Evolutionary conservation across 2,329 filamentous ascomycete species (phyloP).

Genomic region (Cercospora sp.): DNA sequence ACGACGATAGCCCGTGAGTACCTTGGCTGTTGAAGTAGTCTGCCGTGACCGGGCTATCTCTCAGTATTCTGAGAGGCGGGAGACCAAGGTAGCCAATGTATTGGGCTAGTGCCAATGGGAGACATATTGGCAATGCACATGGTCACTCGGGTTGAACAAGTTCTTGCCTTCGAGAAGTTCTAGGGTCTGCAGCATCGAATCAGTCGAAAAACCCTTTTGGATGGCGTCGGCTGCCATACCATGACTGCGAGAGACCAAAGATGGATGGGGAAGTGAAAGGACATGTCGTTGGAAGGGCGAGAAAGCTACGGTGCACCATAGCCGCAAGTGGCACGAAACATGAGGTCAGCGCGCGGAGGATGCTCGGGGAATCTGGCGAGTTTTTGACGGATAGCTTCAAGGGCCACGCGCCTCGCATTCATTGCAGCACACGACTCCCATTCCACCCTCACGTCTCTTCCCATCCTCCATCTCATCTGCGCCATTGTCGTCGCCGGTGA

Average conservation of each 20-base stretch:
- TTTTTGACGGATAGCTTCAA: background rate
- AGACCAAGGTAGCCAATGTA: no score
- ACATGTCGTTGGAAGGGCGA: background rate
- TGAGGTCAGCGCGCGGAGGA: background rate
- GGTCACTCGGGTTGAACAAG: no score
- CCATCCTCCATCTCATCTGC: constrained; percentile 4
- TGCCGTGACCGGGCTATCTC: no score
- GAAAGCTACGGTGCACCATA: background rate
- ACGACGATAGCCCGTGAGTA: no score
- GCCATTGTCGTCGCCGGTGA: background rate
- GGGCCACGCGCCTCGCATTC: background rate
- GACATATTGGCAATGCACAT: no score
- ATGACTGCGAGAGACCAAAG: constrained; percentile 36
- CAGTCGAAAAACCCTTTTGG: no score
- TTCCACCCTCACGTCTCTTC: background rate
- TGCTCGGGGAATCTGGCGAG: background rate
- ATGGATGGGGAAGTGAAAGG: background rate
- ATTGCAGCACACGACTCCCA: background rate
- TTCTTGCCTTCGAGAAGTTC: no score
- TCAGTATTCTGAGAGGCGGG: no score
- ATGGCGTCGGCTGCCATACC: constrained; percentile 16
- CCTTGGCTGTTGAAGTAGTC: no score
- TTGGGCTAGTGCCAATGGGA: no score
- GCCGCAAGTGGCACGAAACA: background rate
- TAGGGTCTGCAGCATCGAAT: no score